Percentiles rank a stretch among this genome's conserved stretches.
Evolutionary conservation across 495 filamentous ascomycete genomes (phyloP).

Genomic region (Penicillium crystallinum): DNA sequence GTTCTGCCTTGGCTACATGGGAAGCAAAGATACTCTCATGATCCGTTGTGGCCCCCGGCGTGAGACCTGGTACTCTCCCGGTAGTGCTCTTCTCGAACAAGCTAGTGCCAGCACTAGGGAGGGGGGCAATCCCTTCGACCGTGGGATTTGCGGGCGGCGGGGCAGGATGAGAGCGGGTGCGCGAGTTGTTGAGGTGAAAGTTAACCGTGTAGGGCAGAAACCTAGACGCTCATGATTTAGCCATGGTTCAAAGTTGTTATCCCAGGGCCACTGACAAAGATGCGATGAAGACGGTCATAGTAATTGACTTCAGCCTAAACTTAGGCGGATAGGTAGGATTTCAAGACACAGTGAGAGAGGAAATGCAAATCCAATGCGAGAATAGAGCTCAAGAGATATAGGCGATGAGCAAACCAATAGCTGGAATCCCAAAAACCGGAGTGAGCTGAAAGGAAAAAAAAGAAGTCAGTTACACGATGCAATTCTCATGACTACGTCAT

Average conservation of each 20-base stretch:
- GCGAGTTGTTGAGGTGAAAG: constrained; percentile 48
- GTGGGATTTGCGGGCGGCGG: constrained; percentile 34
- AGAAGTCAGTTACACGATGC: constrained; percentile 22
- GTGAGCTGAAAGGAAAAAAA: constrained; percentile 17
- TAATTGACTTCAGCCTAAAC: constrained; percentile 22
- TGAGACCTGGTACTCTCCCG: constrained; percentile 33
- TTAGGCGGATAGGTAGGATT: constrained; percentile 8
- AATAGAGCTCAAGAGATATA: neutral
- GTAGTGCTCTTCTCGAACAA: constrained; percentile 38
- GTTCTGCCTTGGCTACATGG: constrained; percentile 28
- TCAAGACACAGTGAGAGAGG: neutral
- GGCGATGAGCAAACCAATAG: neutral
- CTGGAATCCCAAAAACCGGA: neutral
- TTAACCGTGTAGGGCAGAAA: constrained; percentile 88
- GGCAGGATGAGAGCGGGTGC: constrained; percentile 19
- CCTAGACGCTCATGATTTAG: constrained; percentile 37
- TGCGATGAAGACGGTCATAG: constrained; percentile 76
- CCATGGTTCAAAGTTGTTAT: neutral
- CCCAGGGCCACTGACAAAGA: constrained; percentile 62
- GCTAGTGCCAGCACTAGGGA: constrained; percentile 32
- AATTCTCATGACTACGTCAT: constrained; percentile 42
- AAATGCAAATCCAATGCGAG: neutral
- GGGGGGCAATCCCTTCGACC: constrained; percentile 28
- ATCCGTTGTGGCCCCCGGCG: constrained; percentile 57
- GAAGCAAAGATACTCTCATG: constrained; percentile 56